Evolutionary conservation across 164 flowering plant species (phyloP), one percentile per base, ranked within the genome.

Genomic region (Magnolia changhungtana): DNA sequence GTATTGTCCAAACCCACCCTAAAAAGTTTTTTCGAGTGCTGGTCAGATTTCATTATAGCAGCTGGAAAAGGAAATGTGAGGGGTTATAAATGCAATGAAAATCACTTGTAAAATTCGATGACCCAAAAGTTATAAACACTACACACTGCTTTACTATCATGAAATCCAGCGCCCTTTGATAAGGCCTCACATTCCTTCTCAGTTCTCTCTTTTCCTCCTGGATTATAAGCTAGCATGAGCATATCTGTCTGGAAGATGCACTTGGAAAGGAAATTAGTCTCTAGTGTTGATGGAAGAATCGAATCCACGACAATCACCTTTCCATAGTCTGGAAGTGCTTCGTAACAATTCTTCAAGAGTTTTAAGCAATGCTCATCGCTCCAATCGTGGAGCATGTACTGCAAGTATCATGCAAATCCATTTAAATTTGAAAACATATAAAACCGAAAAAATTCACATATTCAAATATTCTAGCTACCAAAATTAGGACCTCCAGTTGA

Each of bases 321-420:
- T 79, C 83, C 68, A 24, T 51, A 20, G 50, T 61, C 78, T 14
- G 84, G 80, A 2, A 86, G 79, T 0, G 77, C 86, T 61, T 81
- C 75, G 21, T 75, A 80, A 23, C 79, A 80, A 72, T 82, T 80
- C 65, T 79, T 51, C 59, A 82, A 21, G 14, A 82, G 18, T 23
- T 72, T 82, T 67, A 72, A 23, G 23, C 82, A 74, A 1, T 72
- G 27, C 2, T 73, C 83, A 49, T 82, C 78, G 8, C 76, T 74
- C 82, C 84, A 82, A 67, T 74, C 74, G 37, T 79, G 84, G 37
- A 79, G 73, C 27, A 82, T 71, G 73, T 67, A 73, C 84, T 82
- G 65, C 72, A 75, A 75, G 45, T 72, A 19, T 11, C 14, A 74
- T 55, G 61, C 61, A 7, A 55, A 7, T 8, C 13, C 18, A 55